Evolutionary conservation across 805 yeast species (phyloP).

Genomic region (Candida ficus): DNA sequence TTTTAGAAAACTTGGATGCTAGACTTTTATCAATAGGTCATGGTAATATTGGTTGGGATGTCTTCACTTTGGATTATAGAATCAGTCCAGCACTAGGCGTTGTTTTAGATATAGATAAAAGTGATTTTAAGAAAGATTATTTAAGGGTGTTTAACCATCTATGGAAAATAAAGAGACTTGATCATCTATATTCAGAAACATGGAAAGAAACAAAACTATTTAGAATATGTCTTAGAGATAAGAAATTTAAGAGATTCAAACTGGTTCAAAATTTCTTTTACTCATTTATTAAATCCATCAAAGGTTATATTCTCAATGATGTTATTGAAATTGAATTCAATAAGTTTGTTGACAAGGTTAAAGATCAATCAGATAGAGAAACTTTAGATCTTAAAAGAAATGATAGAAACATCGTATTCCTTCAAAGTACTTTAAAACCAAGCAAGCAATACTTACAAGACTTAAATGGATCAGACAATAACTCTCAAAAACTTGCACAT

Average conservation of each 20-base stretch:
- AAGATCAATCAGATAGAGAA: slow-evolving; percentile 14
- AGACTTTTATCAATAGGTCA: slow-evolving; percentile 70
- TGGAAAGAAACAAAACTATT: slow-evolving; percentile 39
- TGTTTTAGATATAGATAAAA: slow-evolving; percentile 46
- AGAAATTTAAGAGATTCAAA: slow-evolving; percentile 26
- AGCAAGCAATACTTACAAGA: slow-evolving; percentile 16
- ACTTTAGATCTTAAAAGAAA: slow-evolving; percentile 25
- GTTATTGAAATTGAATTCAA: slow-evolving; percentile 29
- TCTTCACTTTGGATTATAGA: slow-evolving; percentile 79
- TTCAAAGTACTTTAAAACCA: slow-evolving; percentile 27
- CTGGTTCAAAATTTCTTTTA: slow-evolving; percentile 30
- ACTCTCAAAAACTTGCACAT: slow-evolving; percentile 7
- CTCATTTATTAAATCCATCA: slow-evolving; percentile 28
- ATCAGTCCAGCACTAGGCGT: slow-evolving; percentile 46
- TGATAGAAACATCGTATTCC: background rate
- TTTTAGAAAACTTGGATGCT: slow-evolving; percentile 67
- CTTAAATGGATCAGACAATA: slow-evolving; percentile 11
- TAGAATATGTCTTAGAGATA: slow-evolving; percentile 20
- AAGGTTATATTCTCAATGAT: slow-evolving; percentile 26
- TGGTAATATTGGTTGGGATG: slow-evolving; percentile 85
- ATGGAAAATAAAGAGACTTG: slow-evolving; percentile 70
- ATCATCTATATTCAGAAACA: slow-evolving; percentile 41
- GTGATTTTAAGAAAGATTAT: slow-evolving; percentile 51
- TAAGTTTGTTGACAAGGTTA: slow-evolving; percentile 29
- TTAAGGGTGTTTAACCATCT: slow-evolving; percentile 78